Conservation (phyloP, 257 asterid species). For the Eustoma russellianum region DNA sequence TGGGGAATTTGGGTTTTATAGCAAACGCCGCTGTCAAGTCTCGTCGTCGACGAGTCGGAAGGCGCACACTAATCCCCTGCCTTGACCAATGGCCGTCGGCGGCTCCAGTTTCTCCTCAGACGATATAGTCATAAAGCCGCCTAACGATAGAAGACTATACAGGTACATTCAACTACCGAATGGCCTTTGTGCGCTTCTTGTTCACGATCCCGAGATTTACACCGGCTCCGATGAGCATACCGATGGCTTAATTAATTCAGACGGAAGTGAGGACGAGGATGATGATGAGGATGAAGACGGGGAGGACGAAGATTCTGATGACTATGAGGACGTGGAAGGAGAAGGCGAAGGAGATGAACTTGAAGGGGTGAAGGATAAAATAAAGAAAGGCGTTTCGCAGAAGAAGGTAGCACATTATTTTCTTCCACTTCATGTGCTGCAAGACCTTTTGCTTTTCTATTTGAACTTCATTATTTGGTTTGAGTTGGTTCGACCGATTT, state of each 20-base stretch:
- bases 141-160: slow-evolving; percentile 77
- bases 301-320: slow-evolving; percentile 27
- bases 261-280: slow-evolving; percentile 24
- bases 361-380: slow-evolving; percentile 19
- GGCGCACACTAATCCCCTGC: too few relatives aligned
- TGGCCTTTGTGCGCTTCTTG: slow-evolving; percentile 77
- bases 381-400: slow-evolving; percentile 41
- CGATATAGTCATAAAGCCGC: slow-evolving; percentile 66
- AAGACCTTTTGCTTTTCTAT: neutral
- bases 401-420: slow-evolving; percentile 47
- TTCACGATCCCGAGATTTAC: slow-evolving; percentile 95
- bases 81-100: slow-evolving; percentile 37
- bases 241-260: slow-evolving; percentile 8
- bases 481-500: neutral
- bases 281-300: slow-evolving; percentile 35
- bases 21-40: too few relatives aligned
- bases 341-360: slow-evolving; percentile 24
- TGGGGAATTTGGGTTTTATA: too few relatives aligned
- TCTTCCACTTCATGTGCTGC: neutral
- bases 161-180: slow-evolving; percentile 71
- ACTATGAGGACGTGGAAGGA: slow-evolving; percentile 20
- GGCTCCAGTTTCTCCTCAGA: slow-evolving; percentile 58
- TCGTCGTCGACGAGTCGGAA: too few relatives aligned
- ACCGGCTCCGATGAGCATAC: slow-evolving; percentile 19
- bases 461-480: neutral